phyloP scores from a whole-genome alignment of 73 alveolate species.

The Tetrahymena elliotti region DNA sequence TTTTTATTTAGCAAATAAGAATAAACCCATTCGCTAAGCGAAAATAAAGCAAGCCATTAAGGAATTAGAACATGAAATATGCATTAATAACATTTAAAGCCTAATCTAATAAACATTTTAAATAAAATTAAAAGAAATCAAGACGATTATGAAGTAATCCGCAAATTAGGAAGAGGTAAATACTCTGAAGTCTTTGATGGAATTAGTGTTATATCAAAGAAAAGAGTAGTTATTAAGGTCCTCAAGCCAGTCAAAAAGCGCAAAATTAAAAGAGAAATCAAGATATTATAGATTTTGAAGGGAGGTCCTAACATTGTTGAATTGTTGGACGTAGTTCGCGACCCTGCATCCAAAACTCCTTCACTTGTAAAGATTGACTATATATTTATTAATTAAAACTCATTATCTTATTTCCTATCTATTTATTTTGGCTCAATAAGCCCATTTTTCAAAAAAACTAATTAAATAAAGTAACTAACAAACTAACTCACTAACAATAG shows the following conservation, averaged over 20 bases:
- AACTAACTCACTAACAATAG: background rate
- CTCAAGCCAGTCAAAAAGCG: conserved; percentile 94
- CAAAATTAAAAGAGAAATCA: conserved; percentile 91
- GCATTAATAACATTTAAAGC: background rate
- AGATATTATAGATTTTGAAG: conserved; percentile 56
- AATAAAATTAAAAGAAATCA: conserved; percentile 37
- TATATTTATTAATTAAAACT: background rate
- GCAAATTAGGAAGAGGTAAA: conserved; percentile 95
- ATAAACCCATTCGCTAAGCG: background rate
- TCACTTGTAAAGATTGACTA: conserved; percentile 24
- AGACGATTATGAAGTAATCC: conserved; percentile 84
- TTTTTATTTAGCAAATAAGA: background rate
- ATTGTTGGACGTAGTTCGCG: conserved; percentile 68
- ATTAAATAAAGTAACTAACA: background rate
- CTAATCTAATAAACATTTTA: background rate
- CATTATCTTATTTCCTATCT: background rate
- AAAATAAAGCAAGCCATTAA: background rate
- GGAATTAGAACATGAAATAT: background rate
- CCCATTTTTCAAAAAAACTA: background rate
- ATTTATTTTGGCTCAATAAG: background rate
- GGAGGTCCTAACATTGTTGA: conserved; percentile 77
- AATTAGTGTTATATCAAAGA: conserved; percentile 66
- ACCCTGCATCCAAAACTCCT: conserved; percentile 71
- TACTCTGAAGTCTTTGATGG: conserved; percentile 98
- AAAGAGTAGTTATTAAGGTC: conserved; percentile 78